A percentile compares a stretch with the other conserved stretches of the same genome.
Evolutionary conservation across 2,329 filamentous ascomycete genomes (phyloP).

Genomic region (Curvularia lunata): DNA sequence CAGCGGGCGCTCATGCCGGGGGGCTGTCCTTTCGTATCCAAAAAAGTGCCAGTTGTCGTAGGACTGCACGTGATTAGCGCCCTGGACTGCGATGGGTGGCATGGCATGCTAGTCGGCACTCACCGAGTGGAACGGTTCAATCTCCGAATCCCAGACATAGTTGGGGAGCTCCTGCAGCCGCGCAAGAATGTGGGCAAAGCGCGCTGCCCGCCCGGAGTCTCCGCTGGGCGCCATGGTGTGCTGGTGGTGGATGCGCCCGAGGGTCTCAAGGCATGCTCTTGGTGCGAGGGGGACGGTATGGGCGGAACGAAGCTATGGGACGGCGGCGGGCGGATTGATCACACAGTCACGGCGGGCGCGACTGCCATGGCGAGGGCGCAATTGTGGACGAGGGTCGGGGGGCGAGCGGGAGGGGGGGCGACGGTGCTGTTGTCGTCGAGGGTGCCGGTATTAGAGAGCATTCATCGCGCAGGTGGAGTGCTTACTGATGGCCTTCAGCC

Average conservation of each 20-base stretch:
- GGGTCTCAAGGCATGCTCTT: slow-evolving; percentile 15
- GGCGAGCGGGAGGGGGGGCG: slow-evolving; percentile 6
- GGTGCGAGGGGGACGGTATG: slow-evolving; percentile 2
- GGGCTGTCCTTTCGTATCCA: slow-evolving; percentile 42
- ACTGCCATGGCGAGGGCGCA: slow-evolving; percentile 11
- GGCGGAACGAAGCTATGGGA: neutral
- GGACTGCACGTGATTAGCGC: slow-evolving; percentile 55
- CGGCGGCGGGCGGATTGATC: neutral
- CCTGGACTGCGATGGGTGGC: neutral
- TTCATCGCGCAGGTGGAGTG: slow-evolving; percentile 15
- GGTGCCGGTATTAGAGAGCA: neutral
- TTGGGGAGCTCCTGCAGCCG: slow-evolving; percentile 49
- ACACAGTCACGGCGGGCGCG: slow-evolving; percentile 6
- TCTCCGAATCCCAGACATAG: slow-evolving; percentile 50
- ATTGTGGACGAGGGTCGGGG: neutral
- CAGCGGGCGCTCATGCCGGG: slow-evolving; percentile 24
- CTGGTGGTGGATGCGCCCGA: slow-evolving; percentile 4
- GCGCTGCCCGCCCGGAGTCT: slow-evolving; percentile 26
- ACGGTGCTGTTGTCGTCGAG: slow-evolving; percentile 4
- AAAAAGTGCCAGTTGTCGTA: slow-evolving; percentile 84
- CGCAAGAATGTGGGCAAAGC: slow-evolving; percentile 43
- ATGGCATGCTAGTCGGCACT: slow-evolving; percentile 10
- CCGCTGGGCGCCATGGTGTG: slow-evolving; percentile 27
- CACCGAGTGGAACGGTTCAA: slow-evolving; percentile 57
- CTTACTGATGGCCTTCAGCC: slow-evolving; percentile 23